Percentiles rank a stretch among this genome's conserved stretches.
Evolutionary conservation across 2,329 filamentous ascomycete genomes (phyloP).

Genomic region (Calcarisporium arbuscula): DNA sequence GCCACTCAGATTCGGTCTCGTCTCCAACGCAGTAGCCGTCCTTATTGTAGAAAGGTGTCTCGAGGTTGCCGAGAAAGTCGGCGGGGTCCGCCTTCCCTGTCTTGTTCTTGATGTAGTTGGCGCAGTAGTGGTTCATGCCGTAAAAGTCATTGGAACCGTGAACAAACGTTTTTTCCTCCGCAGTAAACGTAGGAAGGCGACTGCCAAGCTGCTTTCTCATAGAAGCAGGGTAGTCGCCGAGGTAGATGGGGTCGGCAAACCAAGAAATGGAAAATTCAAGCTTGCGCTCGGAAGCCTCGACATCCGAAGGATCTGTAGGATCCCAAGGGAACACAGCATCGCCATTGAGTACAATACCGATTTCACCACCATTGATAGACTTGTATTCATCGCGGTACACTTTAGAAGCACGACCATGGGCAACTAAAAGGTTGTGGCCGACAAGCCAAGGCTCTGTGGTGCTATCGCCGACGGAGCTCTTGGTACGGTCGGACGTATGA

Average conservation of each 20-base stretch:
- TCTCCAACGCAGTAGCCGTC: slow-evolving; percentile 67
- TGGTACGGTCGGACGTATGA: slow-evolving; percentile 68
- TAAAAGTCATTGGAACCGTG: slow-evolving; percentile 89
- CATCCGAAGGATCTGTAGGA: slow-evolving; percentile 63
- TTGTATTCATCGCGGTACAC: slow-evolving; percentile 80
- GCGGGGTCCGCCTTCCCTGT: slow-evolving; percentile 51
- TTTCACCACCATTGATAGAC: slow-evolving; percentile 62
- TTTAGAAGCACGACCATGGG: slow-evolving; percentile 75
- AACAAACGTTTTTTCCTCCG: slow-evolving; percentile 66
- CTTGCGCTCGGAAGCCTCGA: slow-evolving; percentile 72
- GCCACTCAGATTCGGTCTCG: slow-evolving; percentile 77
- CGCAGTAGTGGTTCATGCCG: slow-evolving; percentile 91
- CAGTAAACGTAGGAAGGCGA: slow-evolving; percentile 67
- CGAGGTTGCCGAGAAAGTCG: slow-evolving; percentile 71
- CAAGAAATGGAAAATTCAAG: slow-evolving; percentile 82
- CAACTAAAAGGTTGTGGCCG: slow-evolving; percentile 73
- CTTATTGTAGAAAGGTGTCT: slow-evolving; percentile 66
- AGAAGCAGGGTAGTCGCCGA: slow-evolving; percentile 74
- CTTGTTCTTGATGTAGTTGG: slow-evolving; percentile 77
- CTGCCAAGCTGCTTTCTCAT: slow-evolving; percentile 78
- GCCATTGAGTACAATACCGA: slow-evolving; percentile 84
- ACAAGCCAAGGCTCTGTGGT: slow-evolving; percentile 75
- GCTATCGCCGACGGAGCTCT: slow-evolving; percentile 66
- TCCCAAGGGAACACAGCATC: slow-evolving; percentile 83
- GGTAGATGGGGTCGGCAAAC: slow-evolving; percentile 86